These are phyloP conservation scores for Colletotrichum sp. DNA, from an alignment of 2,329 filamentous ascomycete species.

Conservation along the genomic window DNA sequence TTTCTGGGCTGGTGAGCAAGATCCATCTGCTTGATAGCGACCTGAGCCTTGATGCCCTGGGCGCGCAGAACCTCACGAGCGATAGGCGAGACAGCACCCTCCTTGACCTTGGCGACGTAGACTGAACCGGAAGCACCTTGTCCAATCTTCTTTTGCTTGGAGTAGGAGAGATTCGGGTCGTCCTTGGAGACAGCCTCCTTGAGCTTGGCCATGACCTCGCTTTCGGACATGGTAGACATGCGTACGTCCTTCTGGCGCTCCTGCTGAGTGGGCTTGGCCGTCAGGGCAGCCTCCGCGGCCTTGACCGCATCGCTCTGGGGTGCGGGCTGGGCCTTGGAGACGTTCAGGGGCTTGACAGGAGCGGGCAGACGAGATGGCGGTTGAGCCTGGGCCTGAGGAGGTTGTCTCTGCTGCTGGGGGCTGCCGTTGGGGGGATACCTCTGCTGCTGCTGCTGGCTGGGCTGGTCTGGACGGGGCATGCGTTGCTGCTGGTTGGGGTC, in stretches of 20 bases:
- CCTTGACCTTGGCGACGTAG: conserved; percentile 95
- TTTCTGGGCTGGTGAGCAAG: conserved; percentile 95
- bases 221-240: conserved; percentile 98
- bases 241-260: conserved; percentile 90
- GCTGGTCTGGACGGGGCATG: conserved; percentile 52
- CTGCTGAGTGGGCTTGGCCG: conserved; percentile 75
- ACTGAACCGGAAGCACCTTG: conserved; percentile 98
- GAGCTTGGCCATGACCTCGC: conserved; percentile 94
- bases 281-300: conserved; percentile 87
- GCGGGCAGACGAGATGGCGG: conserved; percentile 59
- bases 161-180: conserved; percentile 92
- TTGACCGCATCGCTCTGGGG: conserved; percentile 74
- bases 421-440: conserved; percentile 62
- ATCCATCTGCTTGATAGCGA: conserved; percentile 99
- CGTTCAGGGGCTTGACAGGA: conserved; percentile 80
- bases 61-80: conserved; percentile 80
- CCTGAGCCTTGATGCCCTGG: conserved; percentile 83
- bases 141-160: conserved; percentile 99
- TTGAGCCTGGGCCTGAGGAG: conserved; percentile 29
- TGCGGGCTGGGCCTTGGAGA: conserved; percentile 66
- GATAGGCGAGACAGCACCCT: conserved; percentile 80
- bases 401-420: conserved; percentile 53
- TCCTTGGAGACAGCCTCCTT: conserved; percentile 95
- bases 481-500: conserved; percentile 50
- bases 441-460: conserved; percentile 32